A percentile compares a stretch with the other conserved stretches of the same genome.
Conservation (phyloP, 2,329 filamentous ascomycete species). For the Aspergillus ustus region DNA sequence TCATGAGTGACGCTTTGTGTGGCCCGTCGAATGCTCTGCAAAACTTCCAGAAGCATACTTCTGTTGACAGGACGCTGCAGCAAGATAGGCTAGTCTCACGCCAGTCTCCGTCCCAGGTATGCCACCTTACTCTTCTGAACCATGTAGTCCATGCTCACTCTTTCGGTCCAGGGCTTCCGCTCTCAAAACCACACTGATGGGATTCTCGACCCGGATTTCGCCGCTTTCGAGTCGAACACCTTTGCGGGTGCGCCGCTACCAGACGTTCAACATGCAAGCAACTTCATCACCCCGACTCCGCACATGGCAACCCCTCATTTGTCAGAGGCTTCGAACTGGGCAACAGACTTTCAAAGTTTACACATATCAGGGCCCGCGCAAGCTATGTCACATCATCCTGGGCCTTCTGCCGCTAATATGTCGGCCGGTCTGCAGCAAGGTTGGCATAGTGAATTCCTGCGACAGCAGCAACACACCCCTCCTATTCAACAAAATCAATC, state of each 20-base stretch:
- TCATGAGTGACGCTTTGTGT: constrained; percentile 71
- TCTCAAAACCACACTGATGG: constrained; percentile 60
- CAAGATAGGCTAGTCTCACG: constrained; percentile 69
- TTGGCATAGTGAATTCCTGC: constrained; percentile 68
- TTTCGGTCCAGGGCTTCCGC: constrained; percentile 61
- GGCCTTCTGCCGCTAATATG: constrained; percentile 45
- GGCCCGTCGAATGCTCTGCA: constrained; percentile 77
- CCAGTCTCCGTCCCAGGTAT: constrained; percentile 60
- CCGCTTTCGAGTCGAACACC: constrained; percentile 64
- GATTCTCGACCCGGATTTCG: constrained; percentile 68
- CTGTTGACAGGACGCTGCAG: constrained; percentile 71
- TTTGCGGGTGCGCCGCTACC: constrained; percentile 38
- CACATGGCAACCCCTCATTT: constrained; percentile 31
- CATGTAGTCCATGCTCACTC: constrained; percentile 18
- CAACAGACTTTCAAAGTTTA: constrained; percentile 52
- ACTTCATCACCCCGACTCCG: constrained; percentile 31
- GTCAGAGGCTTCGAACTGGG: constrained; percentile 43
- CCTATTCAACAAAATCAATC: constrained; percentile 27
- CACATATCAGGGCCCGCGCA: constrained; percentile 45
- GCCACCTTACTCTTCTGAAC: constrained; percentile 16
- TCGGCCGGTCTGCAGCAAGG: constrained; percentile 38
- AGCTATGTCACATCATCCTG: constrained; percentile 54
- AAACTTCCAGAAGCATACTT: constrained; percentile 71
- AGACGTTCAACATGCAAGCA: constrained; percentile 42
- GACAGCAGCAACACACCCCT: constrained; percentile 33